These are phyloP conservation scores for Oemleria cerasiformis DNA, from an alignment of 306 rosid genomes.

Conservation along the genomic window DNA sequence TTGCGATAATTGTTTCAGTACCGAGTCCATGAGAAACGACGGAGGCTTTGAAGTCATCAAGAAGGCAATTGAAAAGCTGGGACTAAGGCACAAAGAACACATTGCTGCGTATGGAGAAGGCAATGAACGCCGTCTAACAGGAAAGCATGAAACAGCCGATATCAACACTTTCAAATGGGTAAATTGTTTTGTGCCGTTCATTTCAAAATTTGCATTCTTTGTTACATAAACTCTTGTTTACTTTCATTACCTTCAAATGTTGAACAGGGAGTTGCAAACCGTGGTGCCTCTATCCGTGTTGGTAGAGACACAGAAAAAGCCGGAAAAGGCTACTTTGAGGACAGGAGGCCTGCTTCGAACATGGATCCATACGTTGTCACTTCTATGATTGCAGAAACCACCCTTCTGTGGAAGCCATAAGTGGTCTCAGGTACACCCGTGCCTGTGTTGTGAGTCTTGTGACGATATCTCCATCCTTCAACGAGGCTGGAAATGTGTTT, in stretches of 20 bases:
- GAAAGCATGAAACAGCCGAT: constrained; percentile 83
- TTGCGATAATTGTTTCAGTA: constrained; percentile 37
- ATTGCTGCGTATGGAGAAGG: constrained; percentile 97
- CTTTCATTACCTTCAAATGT: background rate
- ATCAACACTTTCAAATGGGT: constrained; percentile 91
- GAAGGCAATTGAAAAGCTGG: constrained; percentile 72
- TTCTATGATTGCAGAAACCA: constrained; percentile 90
- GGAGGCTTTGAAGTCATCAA: constrained; percentile 86
- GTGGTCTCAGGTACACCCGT: background rate
- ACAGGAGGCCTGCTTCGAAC: constrained; percentile 96
- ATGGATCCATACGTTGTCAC: constrained; percentile 98
- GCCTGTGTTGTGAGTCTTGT: background rate
- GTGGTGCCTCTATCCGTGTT: constrained; percentile 92
- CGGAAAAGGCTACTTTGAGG: constrained; percentile 95
- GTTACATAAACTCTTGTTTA: background rate
- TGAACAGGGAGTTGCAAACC: constrained; percentile 88
- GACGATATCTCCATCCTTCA: background rate
- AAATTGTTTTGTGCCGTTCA: constrained; percentile 6
- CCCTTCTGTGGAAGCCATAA: constrained; percentile 80
- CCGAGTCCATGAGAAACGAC: constrained; percentile 70
- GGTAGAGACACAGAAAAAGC: constrained; percentile 95
- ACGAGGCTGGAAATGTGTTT: constrained; percentile 8
- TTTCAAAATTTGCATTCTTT: background rate
- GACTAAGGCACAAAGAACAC: constrained; percentile 71
- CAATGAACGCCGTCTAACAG: constrained; percentile 88